Conservation (phyloP, 2,329 filamentous ascomycete genomes). For the Pyricularia sp. region DNA sequence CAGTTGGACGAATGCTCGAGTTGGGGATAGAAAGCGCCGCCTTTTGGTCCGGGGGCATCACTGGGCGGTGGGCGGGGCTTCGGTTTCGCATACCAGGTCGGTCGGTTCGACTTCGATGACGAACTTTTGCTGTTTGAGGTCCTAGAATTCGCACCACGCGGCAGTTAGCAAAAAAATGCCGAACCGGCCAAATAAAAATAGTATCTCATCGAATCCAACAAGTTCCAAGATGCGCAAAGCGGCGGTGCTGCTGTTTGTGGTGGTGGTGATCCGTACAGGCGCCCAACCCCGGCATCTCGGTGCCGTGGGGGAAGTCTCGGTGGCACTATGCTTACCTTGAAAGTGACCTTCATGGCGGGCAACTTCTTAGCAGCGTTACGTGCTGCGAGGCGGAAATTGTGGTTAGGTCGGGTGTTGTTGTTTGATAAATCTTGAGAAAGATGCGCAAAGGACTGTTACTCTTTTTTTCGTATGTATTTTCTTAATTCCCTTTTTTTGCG, state of each 20-base stretch:
- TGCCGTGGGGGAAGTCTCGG: conserved; percentile 4
- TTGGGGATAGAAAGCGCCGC: conserved; percentile 10
- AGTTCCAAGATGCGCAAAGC: background rate
- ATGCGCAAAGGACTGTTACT: background rate
- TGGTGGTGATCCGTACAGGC: background rate
- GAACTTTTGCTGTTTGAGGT: conserved; percentile 98
- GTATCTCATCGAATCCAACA: background rate
- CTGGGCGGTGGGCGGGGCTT: conserved; percentile 9
- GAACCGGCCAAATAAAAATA: background rate
- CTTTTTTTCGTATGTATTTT: background rate
- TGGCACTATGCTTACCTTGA: conserved; percentile 40
- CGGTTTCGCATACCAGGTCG: conserved; percentile 63
- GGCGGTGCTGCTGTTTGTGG: background rate
- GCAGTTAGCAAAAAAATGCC: conserved; percentile 9
- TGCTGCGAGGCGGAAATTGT: background rate
- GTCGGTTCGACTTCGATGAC: conserved; percentile 88
- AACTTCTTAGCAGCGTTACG: conserved; percentile 3
- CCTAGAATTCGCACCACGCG: conserved; percentile 41
- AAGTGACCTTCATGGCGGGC: conserved; percentile 59
- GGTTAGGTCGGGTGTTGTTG: background rate
- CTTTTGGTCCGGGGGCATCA: conserved; percentile 11
- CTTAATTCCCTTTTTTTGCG: background rate
- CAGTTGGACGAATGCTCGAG: background rate
- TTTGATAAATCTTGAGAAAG: background rate
- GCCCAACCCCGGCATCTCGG: background rate